Percentiles rank a stretch among this genome's conserved stretches.
These are phyloP conservation scores for Camellia japonica DNA, from an alignment of 148 eudicot genomes.

Conservation along the genomic window DNA sequence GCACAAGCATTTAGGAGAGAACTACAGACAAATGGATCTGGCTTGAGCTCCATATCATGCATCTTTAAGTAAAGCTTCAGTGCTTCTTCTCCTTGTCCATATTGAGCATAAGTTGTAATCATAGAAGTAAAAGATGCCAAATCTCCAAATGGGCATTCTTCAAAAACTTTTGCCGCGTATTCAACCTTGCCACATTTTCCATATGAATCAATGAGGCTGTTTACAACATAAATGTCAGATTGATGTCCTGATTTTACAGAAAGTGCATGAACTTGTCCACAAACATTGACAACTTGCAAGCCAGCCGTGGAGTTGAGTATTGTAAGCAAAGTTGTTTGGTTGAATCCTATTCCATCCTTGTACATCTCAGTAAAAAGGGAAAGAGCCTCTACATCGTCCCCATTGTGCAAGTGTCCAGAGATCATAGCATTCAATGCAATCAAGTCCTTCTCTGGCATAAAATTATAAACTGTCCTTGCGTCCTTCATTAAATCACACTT, in stretches of 20 bases:
- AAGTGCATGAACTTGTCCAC: constrained; percentile 57
- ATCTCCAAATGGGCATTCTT: constrained; percentile 35
- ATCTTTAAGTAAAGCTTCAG: constrained; percentile 42
- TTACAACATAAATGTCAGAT: constrained; percentile 40
- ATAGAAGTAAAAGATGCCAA: constrained; percentile 54
- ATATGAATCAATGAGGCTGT: constrained; percentile 38
- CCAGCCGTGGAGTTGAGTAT: constrained; percentile 51
- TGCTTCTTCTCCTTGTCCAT: constrained; percentile 56
- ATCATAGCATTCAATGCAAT: constrained; percentile 16
- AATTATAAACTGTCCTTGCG: constrained; percentile 42
- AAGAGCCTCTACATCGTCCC: constrained; percentile 44
- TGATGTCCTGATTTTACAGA: constrained; percentile 48
- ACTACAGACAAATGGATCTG: constrained; percentile 53
- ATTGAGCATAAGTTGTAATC: constrained; percentile 51
- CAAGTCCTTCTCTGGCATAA: constrained; percentile 26
- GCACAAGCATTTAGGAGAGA: constrained; percentile 56
- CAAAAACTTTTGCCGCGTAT: constrained; percentile 34
- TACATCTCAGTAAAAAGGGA: constrained; percentile 42
- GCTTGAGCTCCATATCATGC: constrained; percentile 34
- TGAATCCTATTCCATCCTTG: constrained; percentile 42
- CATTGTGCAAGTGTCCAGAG: constrained; percentile 14
- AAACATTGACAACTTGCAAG: constrained; percentile 32
- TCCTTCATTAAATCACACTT: constrained; percentile 54
- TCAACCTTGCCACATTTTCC: constrained; percentile 32
- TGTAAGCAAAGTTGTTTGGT: constrained; percentile 55